Evolutionary conservation across 306 rosid species (phyloP).

Genomic region (Prunus persica): Prunus_persica_NCBIv2 NC_034016.1:15737501-15738000

Average conservation of each 20-base stretch:
- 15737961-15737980: conserved; percentile 28
- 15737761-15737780: not conserved
- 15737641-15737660: not conserved
- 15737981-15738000: conserved; percentile 28
- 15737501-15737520: too few relatives aligned
- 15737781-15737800: too few relatives aligned
- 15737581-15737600: too few relatives aligned
- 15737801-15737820: not conserved
- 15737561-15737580: too few relatives aligned
- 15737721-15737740: not conserved
- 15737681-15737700: not conserved
- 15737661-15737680: not conserved
- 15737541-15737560: too few relatives aligned
- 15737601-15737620: too few relatives aligned
- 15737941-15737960: not conserved
- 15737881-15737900: not conserved
- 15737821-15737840: not conserved
- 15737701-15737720: not conserved
- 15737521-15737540: too few relatives aligned
- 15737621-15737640: not conserved
- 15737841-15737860: not conserved
- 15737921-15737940: too few relatives aligned
- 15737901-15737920: conserved; percentile 15
- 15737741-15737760: not conserved
- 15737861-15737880: not conserved